A percentile compares a stretch with the other conserved stretches of the same genome.
Evolutionary conservation across 2,329 filamentous ascomycete species (phyloP).

Genomic region (Clonostachys sp.): DNA sequence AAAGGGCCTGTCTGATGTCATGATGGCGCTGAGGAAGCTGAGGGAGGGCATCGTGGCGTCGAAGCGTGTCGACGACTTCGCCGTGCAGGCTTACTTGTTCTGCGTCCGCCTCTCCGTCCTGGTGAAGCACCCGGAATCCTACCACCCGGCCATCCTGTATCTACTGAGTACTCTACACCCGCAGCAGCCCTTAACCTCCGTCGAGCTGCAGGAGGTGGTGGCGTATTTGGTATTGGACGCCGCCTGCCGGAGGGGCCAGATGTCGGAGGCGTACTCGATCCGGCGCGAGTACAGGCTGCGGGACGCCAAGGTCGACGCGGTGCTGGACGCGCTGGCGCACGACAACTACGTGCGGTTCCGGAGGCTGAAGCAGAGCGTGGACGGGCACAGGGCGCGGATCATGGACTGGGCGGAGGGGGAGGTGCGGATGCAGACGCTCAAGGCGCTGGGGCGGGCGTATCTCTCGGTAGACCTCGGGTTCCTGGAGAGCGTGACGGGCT

Average conservation of each 20-base stretch:
- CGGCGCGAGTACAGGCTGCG: conserved; percentile 55
- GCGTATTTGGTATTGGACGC: conserved; percentile 82
- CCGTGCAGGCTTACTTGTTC: conserved; percentile 87
- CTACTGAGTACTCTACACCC: conserved; percentile 70
- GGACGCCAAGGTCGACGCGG: conserved; percentile 64
- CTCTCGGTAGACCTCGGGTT: conserved; percentile 64
- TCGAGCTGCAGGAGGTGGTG: conserved; percentile 75
- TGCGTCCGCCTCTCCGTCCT: conserved; percentile 81
- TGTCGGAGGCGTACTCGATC: conserved; percentile 68
- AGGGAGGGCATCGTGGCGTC: conserved; percentile 84
- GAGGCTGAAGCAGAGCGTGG: conserved; percentile 64
- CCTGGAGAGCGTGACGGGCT: conserved; percentile 64
- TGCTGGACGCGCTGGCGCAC: conserved; percentile 67
- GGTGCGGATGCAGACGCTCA: conserved; percentile 73
- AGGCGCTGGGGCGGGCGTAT: conserved; percentile 82
- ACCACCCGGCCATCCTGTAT: conserved; percentile 80
- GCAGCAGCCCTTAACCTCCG: conserved; percentile 59
- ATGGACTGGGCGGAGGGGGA: conserved; percentile 76
- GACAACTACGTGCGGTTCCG: conserved; percentile 83
- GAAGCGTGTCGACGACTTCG: conserved; percentile 72
- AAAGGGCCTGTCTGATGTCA: conserved; percentile 66
- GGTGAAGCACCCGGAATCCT: conserved; percentile 78
- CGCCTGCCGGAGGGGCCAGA: conserved; percentile 75
- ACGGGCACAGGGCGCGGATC: conserved; percentile 74
- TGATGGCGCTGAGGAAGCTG: conserved; percentile 85